phyloP scores from a whole-genome alignment of 2,329 filamentous ascomycete species.

The Hymenoscyphus fructigenus region DNA sequence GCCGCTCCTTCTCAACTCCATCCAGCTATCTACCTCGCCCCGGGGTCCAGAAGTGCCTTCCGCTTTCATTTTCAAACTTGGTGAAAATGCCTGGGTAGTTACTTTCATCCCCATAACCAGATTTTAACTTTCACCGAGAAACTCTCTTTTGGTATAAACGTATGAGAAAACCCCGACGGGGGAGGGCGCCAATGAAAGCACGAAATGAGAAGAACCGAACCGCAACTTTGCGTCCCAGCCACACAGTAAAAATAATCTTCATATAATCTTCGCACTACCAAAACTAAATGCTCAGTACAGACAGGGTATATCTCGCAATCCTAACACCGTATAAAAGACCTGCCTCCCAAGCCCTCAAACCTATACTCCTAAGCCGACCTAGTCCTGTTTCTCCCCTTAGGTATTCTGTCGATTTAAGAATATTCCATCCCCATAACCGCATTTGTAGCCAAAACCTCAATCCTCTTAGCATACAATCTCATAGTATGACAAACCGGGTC shows the following conservation, averaged over 20 bases:
- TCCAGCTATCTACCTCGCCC: too few species aligned
- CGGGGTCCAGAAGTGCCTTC: too few species aligned
- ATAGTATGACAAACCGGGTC: slow-evolving; percentile 80
- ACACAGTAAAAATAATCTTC: neutral
- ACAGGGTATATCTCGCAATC: slow-evolving; percentile 1
- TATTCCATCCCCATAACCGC: slow-evolving; percentile 52
- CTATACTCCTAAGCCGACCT: neutral
- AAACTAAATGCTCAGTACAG: neutral
- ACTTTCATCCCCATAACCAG: too few species aligned
- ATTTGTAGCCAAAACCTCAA: slow-evolving; percentile 69
- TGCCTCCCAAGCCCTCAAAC: neutral
- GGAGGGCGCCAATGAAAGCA: neutral
- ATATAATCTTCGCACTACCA: neutral
- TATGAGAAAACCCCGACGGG: neutral
- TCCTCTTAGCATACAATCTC: slow-evolving; percentile 70
- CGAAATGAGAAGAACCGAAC: neutral
- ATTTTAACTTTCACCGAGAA: too few species aligned
- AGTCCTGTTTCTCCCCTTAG: neutral
- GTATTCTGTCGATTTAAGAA: neutral
- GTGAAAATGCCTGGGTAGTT: too few species aligned
- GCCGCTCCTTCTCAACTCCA: too few species aligned
- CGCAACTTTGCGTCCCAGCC: neutral
- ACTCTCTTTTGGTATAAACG: too few species aligned
- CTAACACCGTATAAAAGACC: neutral
- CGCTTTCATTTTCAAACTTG: too few species aligned